These are phyloP conservation scores for Colletotrichum somersetense DNA, from an alignment of 2,329 filamentous ascomycete species.

Conservation along the genomic window DNA sequence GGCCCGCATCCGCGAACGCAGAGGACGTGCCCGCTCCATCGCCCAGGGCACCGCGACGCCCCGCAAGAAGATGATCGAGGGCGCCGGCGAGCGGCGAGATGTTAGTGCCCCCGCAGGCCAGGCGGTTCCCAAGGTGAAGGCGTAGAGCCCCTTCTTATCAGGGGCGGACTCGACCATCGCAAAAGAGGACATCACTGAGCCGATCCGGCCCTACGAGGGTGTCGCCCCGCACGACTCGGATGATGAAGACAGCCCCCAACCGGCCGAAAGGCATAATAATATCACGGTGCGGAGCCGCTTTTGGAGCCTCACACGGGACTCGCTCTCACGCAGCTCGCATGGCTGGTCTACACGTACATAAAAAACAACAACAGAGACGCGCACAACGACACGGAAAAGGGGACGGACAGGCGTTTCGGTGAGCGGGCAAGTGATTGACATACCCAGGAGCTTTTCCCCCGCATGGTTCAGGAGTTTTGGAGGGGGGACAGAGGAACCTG, in stretches of 20 bases:
- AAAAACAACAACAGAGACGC: constrained; percentile 16
- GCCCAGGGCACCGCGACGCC: constrained; percentile 73
- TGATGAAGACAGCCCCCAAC: background rate
- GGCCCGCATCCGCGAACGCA: constrained; percentile 78
- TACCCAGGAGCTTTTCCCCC: constrained; percentile 7
- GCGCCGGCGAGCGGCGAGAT: constrained; percentile 58
- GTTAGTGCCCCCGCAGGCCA: constrained; percentile 59
- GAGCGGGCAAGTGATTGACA: background rate
- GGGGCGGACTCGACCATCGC: background rate
- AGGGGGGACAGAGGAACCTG: background rate
- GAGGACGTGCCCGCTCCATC: constrained; percentile 78
- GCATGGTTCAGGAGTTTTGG: constrained; percentile 9
- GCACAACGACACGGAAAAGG: constrained; percentile 11
- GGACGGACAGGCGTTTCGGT: constrained; percentile 23
- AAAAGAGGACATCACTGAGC: background rate
- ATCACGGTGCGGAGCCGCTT: constrained; percentile 17
- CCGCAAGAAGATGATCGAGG: constrained; percentile 68
- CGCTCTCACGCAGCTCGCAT: constrained; percentile 21
- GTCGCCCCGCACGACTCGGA: background rate
- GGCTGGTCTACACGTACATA: constrained; percentile 33
- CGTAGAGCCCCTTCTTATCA: constrained; percentile 32
- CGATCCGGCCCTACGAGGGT: background rate
- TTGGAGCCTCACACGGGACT: constrained; percentile 36
- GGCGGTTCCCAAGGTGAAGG: constrained; percentile 37
- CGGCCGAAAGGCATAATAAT: constrained; percentile 3